Evolutionary conservation across 768 basidiomycete species (phyloP), one percentile per base, ranked within the genome.

Genomic region (Cyclocybe aegerita): DNA sequence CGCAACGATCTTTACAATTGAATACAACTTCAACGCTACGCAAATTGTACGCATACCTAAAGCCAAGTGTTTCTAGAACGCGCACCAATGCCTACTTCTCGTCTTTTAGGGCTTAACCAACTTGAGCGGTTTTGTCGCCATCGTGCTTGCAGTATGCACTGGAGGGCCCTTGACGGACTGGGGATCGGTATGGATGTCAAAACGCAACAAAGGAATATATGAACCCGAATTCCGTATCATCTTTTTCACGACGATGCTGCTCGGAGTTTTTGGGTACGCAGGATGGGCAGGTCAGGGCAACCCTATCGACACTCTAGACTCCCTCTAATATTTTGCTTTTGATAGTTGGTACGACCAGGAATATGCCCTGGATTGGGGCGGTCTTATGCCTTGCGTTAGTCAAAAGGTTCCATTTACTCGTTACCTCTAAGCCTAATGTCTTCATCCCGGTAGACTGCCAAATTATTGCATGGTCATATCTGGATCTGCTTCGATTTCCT

Each of bases 141-240:
- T 74, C 40, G 64, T 73, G 4, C 59, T 76, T 29, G 73, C 69
- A 8, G 67, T 68, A 46, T 56, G 61, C 34, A 61, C 74, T 12
- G 64, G 67, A 1, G 72, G 74, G 1, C 70, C 71, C 7, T 58
- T 74, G 40, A 73, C 69, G 10, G 77, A 76, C 54, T 74, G 66
- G 64, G 68, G 71, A 16, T 71, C 70, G 1, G 67, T 73, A 8
- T 74, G 72, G 72, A 58, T 76, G 31, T 69, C 76, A 1, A 72
- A 65, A 47, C 67, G 70, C 7, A 77, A 77, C 44, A 67, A 67
- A 40, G 76, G 77, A 1, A 62, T 75, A 8, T 78, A 75, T 56
- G 77, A 76, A 54, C 75, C 76, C 1, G 76, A 78, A 55, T 76
- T 71, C 56, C 64, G 73, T n/a, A 70, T 77, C 10, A 52, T 72